These are phyloP conservation scores for Fusarium verrucosum DNA, from an alignment of 2,329 filamentous ascomycete genomes.

Conservation along the genomic window DNA sequence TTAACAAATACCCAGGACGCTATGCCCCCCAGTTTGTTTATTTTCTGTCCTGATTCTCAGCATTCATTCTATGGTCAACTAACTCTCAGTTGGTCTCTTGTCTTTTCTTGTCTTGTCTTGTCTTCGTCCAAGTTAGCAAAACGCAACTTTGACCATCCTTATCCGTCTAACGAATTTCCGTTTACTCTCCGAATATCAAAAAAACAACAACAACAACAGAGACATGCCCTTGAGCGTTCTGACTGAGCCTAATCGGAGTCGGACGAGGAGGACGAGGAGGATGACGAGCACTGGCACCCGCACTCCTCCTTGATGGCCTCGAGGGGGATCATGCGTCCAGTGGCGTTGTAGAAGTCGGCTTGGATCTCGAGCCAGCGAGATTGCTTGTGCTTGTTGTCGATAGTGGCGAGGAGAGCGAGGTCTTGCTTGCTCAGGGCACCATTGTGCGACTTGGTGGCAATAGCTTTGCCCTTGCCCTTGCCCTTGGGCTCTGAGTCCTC, in stretches of 20 bases:
- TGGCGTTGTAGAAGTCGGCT: slow-evolving; percentile 55
- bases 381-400: slow-evolving; percentile 48
- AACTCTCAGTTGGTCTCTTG: not conserved
- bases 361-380: slow-evolving; percentile 55
- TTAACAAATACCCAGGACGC: slow-evolving; percentile 13
- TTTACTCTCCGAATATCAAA: slow-evolving; percentile 6
- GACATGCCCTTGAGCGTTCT: not conserved
- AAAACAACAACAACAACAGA: not conserved
- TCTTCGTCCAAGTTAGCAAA: slow-evolving; percentile 16
- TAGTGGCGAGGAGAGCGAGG: slow-evolving; percentile 49
- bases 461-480: not conserved
- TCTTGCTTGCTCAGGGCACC: slow-evolving; percentile 44
- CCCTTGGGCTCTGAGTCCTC: no score
- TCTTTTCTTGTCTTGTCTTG: no score
- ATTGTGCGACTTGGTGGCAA: slow-evolving; percentile 27
- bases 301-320: slow-evolving; percentile 48
- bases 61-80: slow-evolving; percentile 2
- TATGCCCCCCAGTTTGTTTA: slow-evolving; percentile 6
- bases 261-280: no score
- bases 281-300: no score
- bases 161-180: not conserved
- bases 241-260: not conserved
- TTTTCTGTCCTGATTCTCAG: slow-evolving; percentile 1
- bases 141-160: slow-evolving; percentile 10
- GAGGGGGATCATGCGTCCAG: slow-evolving; percentile 53